Evolutionary conservation across 768 basidiomycete species (phyloP).

Genomic region (Tremella fuciformis): DNA sequence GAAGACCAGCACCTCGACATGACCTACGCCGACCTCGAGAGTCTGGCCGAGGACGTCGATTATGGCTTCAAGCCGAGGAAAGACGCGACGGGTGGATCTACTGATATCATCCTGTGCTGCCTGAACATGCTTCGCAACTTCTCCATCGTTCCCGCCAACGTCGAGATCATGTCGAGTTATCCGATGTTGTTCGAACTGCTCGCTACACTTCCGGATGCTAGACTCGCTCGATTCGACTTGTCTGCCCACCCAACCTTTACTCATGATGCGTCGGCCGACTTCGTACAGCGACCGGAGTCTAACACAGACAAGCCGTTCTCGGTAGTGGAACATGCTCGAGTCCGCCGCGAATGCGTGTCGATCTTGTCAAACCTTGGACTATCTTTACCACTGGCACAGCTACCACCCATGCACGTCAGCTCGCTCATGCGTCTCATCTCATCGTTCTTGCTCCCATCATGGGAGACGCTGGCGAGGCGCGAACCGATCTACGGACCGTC

Average conservation of each 20-base stretch:
- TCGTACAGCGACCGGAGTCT: conserved; percentile 3
- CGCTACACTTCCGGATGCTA: conserved; percentile 65
- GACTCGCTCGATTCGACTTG: conserved; percentile 29
- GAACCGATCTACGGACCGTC: conserved; percentile 26
- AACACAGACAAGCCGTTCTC: conserved; percentile 61
- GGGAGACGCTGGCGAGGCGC: conserved; percentile 46
- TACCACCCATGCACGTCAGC: conserved; percentile 52
- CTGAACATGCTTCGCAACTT: conserved; percentile 84
- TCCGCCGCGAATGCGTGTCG: conserved; percentile 74
- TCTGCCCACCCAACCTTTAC: neutral
- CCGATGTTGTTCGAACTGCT: conserved; percentile 65
- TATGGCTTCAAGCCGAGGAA: conserved; percentile 33
- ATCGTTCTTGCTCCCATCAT: conserved; percentile 74
- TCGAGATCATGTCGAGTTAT: conserved; percentile 64
- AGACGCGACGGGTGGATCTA: conserved; percentile 63
- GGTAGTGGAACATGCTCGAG: conserved; percentile 65
- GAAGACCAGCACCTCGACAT: conserved; percentile 40
- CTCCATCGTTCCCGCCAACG: conserved; percentile 70
- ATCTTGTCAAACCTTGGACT: conserved; percentile 65
- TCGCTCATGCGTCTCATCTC: conserved; percentile 67
- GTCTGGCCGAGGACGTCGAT: conserved; percentile 56
- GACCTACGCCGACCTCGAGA: conserved; percentile 63
- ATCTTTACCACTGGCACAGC: conserved; percentile 55
- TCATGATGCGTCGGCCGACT: conserved; percentile 48
- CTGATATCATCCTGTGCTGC: conserved; percentile 66